Evolutionary conservation across 768 basidiomycete genomes (phyloP).

Genomic region (Panus rudis): DNA sequence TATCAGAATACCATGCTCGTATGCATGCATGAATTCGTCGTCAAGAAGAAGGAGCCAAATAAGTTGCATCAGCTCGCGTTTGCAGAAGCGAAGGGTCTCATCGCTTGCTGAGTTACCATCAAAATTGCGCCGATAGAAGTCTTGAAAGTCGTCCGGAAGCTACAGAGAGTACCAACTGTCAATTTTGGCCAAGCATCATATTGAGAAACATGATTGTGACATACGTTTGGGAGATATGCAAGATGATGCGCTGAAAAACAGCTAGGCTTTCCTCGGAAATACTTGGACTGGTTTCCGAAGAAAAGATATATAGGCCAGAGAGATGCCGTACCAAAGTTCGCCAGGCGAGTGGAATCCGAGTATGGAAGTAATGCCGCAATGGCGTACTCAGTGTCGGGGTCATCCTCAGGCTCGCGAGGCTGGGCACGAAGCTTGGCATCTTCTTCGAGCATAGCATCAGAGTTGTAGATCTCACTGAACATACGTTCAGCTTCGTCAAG

Average conservation of each 20-base stretch:
- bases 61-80: constrained; percentile 26
- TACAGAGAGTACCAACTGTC: constrained; percentile 6
- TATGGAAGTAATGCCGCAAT: constrained; percentile 23
- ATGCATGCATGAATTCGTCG: constrained; percentile 18
- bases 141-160: constrained; percentile 29
- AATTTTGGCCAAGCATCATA: neutral
- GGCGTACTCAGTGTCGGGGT: neutral
- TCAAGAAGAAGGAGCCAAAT: constrained; percentile 21
- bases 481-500: constrained; percentile 2
- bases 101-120: constrained; percentile 5
- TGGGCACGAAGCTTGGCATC: constrained; percentile 2
- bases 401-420: constrained; percentile 5
- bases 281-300: constrained; percentile 39
- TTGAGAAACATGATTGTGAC: neutral
- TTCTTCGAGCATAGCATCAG: constrained; percentile 9
- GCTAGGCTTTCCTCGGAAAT: constrained; percentile 22
- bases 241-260: constrained; percentile 31
- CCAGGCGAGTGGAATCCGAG: constrained; percentile 26
- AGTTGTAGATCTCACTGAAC: constrained; percentile 11
- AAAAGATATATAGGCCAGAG: constrained; percentile 35
- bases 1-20: constrained; percentile 21
- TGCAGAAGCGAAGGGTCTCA: constrained; percentile 24
- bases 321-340: constrained; percentile 23
- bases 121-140: constrained; percentile 15
- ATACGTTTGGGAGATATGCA: constrained; percentile 37